Evolutionary conservation across 352 stramenopile genomes (phyloP), one percentile per base, ranked within the genome.

Genomic region (Pythium chondricola): DNA sequence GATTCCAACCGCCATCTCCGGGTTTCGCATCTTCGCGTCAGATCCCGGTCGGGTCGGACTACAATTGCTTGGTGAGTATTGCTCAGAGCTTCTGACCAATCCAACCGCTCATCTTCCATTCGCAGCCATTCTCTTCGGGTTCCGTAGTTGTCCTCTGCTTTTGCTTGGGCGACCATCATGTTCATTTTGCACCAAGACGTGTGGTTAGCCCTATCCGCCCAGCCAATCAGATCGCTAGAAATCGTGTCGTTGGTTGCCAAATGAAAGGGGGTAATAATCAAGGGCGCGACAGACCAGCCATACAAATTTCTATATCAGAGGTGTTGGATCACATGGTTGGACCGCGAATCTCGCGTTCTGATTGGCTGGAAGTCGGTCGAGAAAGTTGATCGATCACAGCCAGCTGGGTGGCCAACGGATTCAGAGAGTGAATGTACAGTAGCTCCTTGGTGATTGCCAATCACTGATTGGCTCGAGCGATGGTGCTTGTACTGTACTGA

Each of bases 101-200:
- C n/a, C n/a, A n/a, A n/a, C n/a, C 35, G 38, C 47, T 54, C 47
- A 36, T 43, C 46, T 53, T 27, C 17, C 27, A 36, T 38, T n/a
- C 20, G 22, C 36, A 26, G 22, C 24, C n/a, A n/a, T n/a, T n/a
- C n/a, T n/a, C 18, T 30, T 32, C 22, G 14, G 16, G 16, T 22
- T 16, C 39, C 24, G 8, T 33, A 25, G 39, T 45, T 25, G 20
- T 17, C 20, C 22, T 21, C 18, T 14, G 17, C 20, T 10, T 29
- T 31, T 26, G 43, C 21, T 22, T 42, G n/a, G n/a, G 26, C 48
- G 48, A 56, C 48, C 48, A 56, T 56, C 39, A 24, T 49, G 48
- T 56, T 56, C 48, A 44, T 56, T 35, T 33, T 7, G 39, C 11
- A 25, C 24, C 33, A 14, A 35, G 16, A 31, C 31, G 5, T 13